Conservation (phyloP, 1,139 yeast genomes). For the Arxiozyma slooffiae region DNA sequence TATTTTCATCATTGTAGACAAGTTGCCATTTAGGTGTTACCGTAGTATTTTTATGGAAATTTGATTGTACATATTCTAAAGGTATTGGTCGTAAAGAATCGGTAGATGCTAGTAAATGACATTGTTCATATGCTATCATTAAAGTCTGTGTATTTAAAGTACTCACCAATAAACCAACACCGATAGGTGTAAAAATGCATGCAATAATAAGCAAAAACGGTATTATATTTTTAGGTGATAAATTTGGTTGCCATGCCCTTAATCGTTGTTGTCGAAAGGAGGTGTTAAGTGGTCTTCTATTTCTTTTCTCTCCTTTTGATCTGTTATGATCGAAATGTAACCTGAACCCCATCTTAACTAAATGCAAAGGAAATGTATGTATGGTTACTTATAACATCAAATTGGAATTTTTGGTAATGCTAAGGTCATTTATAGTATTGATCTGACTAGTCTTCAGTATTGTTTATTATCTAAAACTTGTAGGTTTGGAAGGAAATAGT, state of each 20-base stretch:
- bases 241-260: slow-evolving; percentile 77
- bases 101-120: slow-evolving; percentile 37
- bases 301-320: neutral
- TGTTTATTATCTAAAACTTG: neutral
- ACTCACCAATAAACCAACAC: slow-evolving; percentile 54
- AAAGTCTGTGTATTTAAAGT: slow-evolving; percentile 51
- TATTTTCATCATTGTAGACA: slow-evolving; percentile 32
- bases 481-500: neutral
- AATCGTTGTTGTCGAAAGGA: slow-evolving; percentile 71
- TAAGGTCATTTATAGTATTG: neutral
- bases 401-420: neutral
- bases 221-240: slow-evolving; percentile 63
- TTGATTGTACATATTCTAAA: slow-evolving; percentile 39
- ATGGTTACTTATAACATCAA: slow-evolving; percentile 8
- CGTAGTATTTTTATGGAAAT: slow-evolving; percentile 37
- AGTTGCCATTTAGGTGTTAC: slow-evolving; percentile 50
- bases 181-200: slow-evolving; percentile 61
- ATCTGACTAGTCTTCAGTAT: neutral
- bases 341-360: neutral
- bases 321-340: slow-evolving; percentile 5
- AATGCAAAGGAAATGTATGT: neutral
- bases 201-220: slow-evolving; percentile 55
- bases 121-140: slow-evolving; percentile 49
- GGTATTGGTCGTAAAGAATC: slow-evolving; percentile 40
- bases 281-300: slow-evolving; percentile 47